Evolutionary conservation across 768 basidiomycete species (phyloP).

Genomic region (Tricholoma sp.): DNA sequence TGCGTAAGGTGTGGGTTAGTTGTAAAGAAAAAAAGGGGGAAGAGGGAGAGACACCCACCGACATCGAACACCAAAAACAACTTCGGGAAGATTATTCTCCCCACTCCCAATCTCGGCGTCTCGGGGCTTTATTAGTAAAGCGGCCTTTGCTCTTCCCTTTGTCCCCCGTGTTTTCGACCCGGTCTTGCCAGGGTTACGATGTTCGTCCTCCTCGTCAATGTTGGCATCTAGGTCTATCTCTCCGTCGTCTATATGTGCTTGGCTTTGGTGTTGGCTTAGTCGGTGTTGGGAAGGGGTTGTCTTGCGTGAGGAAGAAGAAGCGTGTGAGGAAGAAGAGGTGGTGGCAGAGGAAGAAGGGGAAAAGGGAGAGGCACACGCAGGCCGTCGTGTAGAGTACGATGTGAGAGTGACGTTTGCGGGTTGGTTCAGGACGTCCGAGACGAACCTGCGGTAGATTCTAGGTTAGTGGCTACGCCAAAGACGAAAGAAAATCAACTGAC

Average conservation of each 20-base stretch:
- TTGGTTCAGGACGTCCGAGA: conserved; percentile 62
- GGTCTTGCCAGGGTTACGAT: not conserved
- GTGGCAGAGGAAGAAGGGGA: conserved; percentile 19
- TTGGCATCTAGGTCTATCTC: not conserved
- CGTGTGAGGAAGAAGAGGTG: not conserved
- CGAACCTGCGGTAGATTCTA: conserved; percentile 43
- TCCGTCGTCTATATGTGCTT: not conserved
- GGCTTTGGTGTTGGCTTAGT: too few relatives aligned
- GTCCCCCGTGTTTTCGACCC: too few relatives aligned
- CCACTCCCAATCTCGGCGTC: not conserved
- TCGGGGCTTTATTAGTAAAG: too few relatives aligned
- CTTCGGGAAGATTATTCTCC: conserved; percentile 4
- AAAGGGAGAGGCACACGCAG: conserved; percentile 36
- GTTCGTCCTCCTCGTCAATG: not conserved
- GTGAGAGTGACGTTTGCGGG: conserved; percentile 53
- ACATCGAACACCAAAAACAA: conserved; percentile 55
- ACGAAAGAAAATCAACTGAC: conserved; percentile 38
- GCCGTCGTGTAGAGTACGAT: conserved; percentile 52
- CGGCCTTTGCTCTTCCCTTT: not conserved
- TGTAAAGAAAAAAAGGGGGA: conserved; percentile 17
- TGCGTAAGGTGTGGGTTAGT: too few relatives aligned
- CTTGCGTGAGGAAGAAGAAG: not conserved
- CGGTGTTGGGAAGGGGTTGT: not conserved
- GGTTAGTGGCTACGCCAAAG: not conserved
- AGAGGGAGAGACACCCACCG: conserved; percentile 36